A percentile compares a stretch with the other conserved stretches of the same genome.
Conservation (phyloP, 78 protist species). For the Mastigamoeba balamuthi region DNA sequence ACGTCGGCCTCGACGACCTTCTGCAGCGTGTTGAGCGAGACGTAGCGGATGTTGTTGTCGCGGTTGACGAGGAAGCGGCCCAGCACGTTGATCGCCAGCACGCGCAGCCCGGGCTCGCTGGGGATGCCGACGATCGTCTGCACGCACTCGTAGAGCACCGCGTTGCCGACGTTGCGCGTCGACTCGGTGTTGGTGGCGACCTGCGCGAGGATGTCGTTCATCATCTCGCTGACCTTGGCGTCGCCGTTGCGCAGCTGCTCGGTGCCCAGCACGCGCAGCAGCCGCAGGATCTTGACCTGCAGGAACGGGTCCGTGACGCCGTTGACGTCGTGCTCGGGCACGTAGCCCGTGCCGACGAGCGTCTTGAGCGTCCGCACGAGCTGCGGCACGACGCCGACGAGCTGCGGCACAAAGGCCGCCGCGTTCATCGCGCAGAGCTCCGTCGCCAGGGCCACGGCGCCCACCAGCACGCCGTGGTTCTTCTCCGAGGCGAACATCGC, state of each 20-base stretch:
- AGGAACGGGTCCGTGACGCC: slow-evolving; percentile 97
- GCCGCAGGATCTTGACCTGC: slow-evolving; percentile 79
- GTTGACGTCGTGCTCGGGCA: slow-evolving; percentile 89
- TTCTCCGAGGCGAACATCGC: slow-evolving; percentile 45
- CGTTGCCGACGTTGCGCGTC: slow-evolving; percentile 85
- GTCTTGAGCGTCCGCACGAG: slow-evolving; percentile 61
- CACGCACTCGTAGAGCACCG: slow-evolving; percentile 91
- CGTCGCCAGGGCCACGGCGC: slow-evolving; percentile 62
- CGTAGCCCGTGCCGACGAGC: slow-evolving; percentile 64
- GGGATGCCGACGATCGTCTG: slow-evolving; percentile 86
- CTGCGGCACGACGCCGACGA: slow-evolving; percentile 40
- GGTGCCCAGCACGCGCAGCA: slow-evolving; percentile 76
- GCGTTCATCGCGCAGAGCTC: slow-evolving; percentile 60
- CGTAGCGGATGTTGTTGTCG: slow-evolving; percentile 90
- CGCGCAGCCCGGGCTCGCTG: slow-evolving; percentile 72
- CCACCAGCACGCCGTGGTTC: slow-evolving; percentile 73
- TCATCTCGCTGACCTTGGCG: slow-evolving; percentile 60
- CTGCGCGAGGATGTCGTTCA: slow-evolving; percentile 94
- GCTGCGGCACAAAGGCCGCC: slow-evolving; percentile 5
- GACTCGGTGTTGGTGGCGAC: slow-evolving; percentile 91
- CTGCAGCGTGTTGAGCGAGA: slow-evolving; percentile 74
- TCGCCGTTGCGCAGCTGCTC: slow-evolving; percentile 14
- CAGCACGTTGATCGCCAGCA: slow-evolving; percentile 88
- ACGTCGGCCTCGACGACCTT: slow-evolving; percentile 61
- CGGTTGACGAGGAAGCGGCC: slow-evolving; percentile 85